Percentiles rank a stretch among this genome's conserved stretches.
These are phyloP conservation scores for Wickerhamomyces sp. DNA, from an alignment of 1,139 yeast genomes.

Conservation along the genomic window DNA sequence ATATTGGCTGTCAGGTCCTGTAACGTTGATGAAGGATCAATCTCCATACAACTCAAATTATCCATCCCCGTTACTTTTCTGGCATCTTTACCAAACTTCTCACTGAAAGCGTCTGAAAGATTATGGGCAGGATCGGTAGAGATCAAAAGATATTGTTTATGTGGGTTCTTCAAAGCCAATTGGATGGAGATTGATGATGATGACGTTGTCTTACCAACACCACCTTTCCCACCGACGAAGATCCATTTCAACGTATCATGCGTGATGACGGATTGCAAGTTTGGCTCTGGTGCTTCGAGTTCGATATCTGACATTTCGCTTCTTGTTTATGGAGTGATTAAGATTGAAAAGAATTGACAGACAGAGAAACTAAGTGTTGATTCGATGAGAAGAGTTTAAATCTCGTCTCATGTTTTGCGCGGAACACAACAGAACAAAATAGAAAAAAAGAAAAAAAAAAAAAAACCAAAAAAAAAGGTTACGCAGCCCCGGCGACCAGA, in stretches of 20 bases:
- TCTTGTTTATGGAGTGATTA: background rate
- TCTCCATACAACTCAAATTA: conserved; percentile 95
- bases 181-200: conserved; percentile 95
- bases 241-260: conserved; percentile 86
- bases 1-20: conserved; percentile 70
- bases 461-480: too few relatives aligned
- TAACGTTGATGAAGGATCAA: conserved; percentile 92
- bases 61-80: conserved; percentile 83
- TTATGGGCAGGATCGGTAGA: conserved; percentile 99
- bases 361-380: too few relatives aligned
- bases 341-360: too few relatives aligned
- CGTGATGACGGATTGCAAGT: conserved; percentile 55
- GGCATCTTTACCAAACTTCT: conserved; percentile 95
- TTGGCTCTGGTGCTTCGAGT: conserved; percentile 47
- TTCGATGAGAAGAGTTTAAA: too few relatives aligned
- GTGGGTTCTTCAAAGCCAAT: conserved; percentile 72
- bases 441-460: too few relatives aligned
- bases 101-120: conserved; percentile 95
- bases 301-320: conserved; percentile 21
- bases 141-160: conserved; percentile 77
- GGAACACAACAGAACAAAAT: too few relatives aligned
- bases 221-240: conserved; percentile 98
- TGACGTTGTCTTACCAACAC: conserved; percentile 97
- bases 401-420: too few relatives aligned
- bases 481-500: too few relatives aligned